phyloP scores from a whole-genome alignment of 306 rosid species.

The Vigna reflexopilosa region DNA sequence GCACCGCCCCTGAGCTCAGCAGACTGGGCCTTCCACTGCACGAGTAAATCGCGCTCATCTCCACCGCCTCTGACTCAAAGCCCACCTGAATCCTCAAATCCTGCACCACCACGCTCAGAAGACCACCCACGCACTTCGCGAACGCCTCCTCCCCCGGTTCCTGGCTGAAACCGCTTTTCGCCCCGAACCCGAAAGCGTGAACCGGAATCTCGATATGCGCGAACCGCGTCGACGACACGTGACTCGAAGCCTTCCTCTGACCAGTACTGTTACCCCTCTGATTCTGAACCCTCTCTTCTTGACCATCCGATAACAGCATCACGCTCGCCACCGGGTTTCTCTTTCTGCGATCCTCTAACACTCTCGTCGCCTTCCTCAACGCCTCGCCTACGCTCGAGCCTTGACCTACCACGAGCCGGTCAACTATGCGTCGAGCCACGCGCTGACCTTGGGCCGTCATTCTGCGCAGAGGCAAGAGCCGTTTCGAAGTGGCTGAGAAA shows the following conservation, averaged over 20 bases:
- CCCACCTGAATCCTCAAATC: slow-evolving; percentile 74
- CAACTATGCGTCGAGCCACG: slow-evolving; percentile 66
- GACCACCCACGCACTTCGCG: slow-evolving; percentile 74
- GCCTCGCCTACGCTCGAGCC: slow-evolving; percentile 67
- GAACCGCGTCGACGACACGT: slow-evolving; percentile 69
- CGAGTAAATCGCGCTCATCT: slow-evolving; percentile 67
- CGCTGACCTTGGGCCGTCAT: slow-evolving; percentile 80
- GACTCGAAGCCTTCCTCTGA: slow-evolving; percentile 53
- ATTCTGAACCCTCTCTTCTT: slow-evolving; percentile 55
- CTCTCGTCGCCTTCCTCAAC: slow-evolving; percentile 68
- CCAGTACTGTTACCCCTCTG: not conserved
- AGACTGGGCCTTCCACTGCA: slow-evolving; percentile 63
- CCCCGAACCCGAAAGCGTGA: slow-evolving; percentile 71
- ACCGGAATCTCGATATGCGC: slow-evolving; percentile 88
- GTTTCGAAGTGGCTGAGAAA: slow-evolving; percentile 61
- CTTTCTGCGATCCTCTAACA: slow-evolving; percentile 76
- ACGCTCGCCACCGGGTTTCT: slow-evolving; percentile 77
- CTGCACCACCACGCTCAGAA: slow-evolving; percentile 75
- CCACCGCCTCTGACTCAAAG: slow-evolving; percentile 55
- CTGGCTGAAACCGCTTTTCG: slow-evolving; percentile 54
- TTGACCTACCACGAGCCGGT: slow-evolving; percentile 60
- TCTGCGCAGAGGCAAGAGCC: slow-evolving; percentile 63
- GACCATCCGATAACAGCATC: slow-evolving; percentile 79
- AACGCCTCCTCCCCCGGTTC: slow-evolving; percentile 79
- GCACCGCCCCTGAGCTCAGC: slow-evolving; percentile 60